Conservation (phyloP, 164 flowering plant genomes). For the Aristolochia contorta region DNA sequence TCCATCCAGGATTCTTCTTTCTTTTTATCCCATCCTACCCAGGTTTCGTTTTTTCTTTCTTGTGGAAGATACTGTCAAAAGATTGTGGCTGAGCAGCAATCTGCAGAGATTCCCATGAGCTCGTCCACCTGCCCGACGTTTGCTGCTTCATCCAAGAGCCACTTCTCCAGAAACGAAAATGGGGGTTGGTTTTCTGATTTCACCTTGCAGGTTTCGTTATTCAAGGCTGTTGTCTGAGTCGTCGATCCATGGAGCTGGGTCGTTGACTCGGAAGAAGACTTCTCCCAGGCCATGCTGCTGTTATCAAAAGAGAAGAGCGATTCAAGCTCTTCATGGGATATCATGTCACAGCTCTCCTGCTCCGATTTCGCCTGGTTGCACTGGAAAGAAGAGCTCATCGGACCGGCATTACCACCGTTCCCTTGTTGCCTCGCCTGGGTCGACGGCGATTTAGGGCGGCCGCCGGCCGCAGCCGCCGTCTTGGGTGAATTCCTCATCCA, state of each 20-base stretch:
- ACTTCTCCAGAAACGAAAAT: conserved; percentile 16
- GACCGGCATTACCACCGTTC: neutral
- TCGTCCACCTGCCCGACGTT: conserved; percentile 21
- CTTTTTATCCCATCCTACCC: neutral
- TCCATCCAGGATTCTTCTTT: too few relatives aligned
- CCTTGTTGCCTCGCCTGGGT: conserved; percentile 1
- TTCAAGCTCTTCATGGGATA: conserved; percentile 41
- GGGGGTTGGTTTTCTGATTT: conserved; percentile 10
- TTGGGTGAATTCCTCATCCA: conserved; percentile 78
- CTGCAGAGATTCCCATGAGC: conserved; percentile 39
- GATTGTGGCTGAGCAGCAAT: conserved; percentile 21
- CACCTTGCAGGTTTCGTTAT: conserved; percentile 7
- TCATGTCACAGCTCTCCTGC: conserved; percentile 18
- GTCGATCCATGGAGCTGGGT: conserved; percentile 3
- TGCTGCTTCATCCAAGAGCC: conserved; percentile 26
- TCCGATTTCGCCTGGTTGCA: conserved; percentile 10
- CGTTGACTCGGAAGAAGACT: conserved; percentile 24
- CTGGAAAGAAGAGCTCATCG: neutral
- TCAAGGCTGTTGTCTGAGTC: conserved; percentile 6
- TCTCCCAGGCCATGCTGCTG: conserved; percentile 31
- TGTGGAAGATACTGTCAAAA: conserved; percentile 26
- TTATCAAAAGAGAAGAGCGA: conserved; percentile 45
- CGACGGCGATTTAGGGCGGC: neutral
- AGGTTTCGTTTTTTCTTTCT: neutral
- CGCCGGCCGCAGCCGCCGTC: neutral